Base-by-base conservation (phyloP, 139 green algal species). In the Desmodesmus armatus region DNA sequence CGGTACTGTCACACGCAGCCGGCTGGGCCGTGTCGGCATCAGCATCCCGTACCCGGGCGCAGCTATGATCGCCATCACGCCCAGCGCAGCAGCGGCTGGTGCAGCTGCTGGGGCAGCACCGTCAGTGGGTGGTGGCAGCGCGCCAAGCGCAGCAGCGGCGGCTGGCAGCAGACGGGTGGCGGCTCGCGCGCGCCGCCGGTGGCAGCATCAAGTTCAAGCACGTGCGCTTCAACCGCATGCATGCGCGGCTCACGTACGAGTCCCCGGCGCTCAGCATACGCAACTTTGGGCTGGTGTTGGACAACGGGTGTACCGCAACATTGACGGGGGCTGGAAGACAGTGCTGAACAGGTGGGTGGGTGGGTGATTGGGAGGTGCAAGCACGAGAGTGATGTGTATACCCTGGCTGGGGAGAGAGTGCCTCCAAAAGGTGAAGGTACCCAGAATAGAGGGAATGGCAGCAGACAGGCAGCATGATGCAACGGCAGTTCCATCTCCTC, bases 201-300 rank as follows among this genome's bases (percentile, higher is more conserved):
- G 37, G 82, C 39, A 49, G 37, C 69, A 81, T 90, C 39, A 85
- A 88, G 43, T 97, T 97, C 88, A 88, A 90, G 62, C 90, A 96
- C 65, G 92, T 97, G 19, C 92, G 92, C 69, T 88, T 97, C 80
- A 97, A 97, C 88, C 88, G 92, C 44, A 91, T 95, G 71, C 88
- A 93, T 78, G 93, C 90, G 33, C 83, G 91, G 6, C 78, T 94
- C 27, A 95, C 93, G 11, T 97, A 94, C 71, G 77, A 93, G 65
- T 93, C 92, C 2, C 88, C 91, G n/a, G 89, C 85, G 6, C 37
- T 94, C 23, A 90, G 73, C 51, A 91, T 94, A 86, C 92, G 58
- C 62, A 92, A 94, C 88, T 93, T 93, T 80, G 92, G 92, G n/a
- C 74, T 97, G 79, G 88, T 97, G 31, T 81, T 96, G 47, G 93